phyloP scores from a whole-genome alignment of 177 flowering plant genomes.

The Tripterygium wilfordii region DNA sequence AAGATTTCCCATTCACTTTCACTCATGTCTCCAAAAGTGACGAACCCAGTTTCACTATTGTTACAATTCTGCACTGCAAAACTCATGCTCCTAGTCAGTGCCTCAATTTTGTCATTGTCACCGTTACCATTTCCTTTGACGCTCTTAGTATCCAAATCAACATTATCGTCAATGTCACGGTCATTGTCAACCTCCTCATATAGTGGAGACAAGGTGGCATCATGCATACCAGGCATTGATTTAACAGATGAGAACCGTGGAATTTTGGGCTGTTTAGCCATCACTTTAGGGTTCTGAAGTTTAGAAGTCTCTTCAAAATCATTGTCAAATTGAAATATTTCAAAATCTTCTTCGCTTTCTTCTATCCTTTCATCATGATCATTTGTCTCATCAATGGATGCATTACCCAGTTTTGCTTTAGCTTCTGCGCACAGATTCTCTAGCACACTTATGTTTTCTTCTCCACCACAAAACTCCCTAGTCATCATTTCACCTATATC shows the following conservation, averaged over 20 bases:
- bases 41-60: conserved; percentile 23
- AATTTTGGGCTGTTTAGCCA: conserved; percentile 29
- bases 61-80: conserved; percentile 23
- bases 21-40: conserved; percentile 52
- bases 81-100: conserved; percentile 40
- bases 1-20: conserved; percentile 54
- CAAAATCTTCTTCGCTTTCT: conserved; percentile 8
- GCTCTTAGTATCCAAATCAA: not conserved
- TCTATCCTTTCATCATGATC: conserved; percentile 6
- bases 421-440: conserved; percentile 53
- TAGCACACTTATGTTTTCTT: conserved; percentile 45
- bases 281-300: conserved; percentile 3
- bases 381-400: not conserved
- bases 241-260: conserved; percentile 19
- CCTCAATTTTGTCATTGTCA: conserved; percentile 8
- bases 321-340: conserved; percentile 36
- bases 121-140: too few species aligned
- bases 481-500: conserved; percentile 87
- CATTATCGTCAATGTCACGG: not conserved
- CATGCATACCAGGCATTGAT: conserved; percentile 14
- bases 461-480: conserved; percentile 41
- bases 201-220: conserved; percentile 9
- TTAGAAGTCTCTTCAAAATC: conserved; percentile 19
- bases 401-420: conserved; percentile 19
- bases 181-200: conserved; percentile 6